A percentile compares a stretch with the other conserved stretches of the same genome.
Conservation (phyloP, 805 yeast species). For the Peterozyma toletana region DNA sequence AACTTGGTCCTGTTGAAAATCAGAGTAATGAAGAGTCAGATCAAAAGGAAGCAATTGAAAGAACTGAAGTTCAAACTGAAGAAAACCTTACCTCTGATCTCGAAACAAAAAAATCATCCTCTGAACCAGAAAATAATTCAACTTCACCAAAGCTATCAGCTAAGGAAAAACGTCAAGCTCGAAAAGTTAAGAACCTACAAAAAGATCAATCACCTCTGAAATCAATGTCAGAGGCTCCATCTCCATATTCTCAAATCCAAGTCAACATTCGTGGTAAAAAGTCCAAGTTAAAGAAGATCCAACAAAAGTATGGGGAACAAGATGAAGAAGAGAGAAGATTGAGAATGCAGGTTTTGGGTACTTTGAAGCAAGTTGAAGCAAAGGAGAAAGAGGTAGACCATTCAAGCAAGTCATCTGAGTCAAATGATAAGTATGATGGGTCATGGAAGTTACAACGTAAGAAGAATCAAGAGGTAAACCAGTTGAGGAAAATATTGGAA, state of each 20-base stretch:
- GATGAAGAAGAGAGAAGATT: constrained; percentile 79
- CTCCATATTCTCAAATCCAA: constrained; percentile 16
- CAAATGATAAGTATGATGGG: neutral
- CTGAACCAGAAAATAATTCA: no score
- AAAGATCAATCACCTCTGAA: no score
- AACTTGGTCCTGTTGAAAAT: constrained; percentile 9
- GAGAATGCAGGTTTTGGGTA: constrained; percentile 79
- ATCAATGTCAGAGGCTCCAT: constrained; percentile 5
- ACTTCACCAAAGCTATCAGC: no score
- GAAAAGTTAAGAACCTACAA: neutral
- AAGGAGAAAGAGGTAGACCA: constrained; percentile 1
- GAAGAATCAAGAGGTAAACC: constrained; percentile 21
- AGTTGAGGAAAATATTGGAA: constrained; percentile 22
- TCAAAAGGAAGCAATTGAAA: neutral
- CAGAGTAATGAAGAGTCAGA: constrained; percentile 8
- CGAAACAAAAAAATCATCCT: no score
- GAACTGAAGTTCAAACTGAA: constrained; percentile 9
- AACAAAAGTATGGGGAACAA: constrained; percentile 79
- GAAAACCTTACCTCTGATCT: constrained; percentile 1
- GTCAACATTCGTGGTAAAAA: constrained; percentile 74
- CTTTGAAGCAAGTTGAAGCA: constrained; percentile 51
- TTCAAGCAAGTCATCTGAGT: constrained; percentile 2
- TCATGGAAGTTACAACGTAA: constrained; percentile 9
- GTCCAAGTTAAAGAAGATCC: constrained; percentile 75
- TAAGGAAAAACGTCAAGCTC: constrained; percentile 1